Evolutionary conservation across 345 rosid species (phyloP).

Genomic region (Brassica incana): DNA sequence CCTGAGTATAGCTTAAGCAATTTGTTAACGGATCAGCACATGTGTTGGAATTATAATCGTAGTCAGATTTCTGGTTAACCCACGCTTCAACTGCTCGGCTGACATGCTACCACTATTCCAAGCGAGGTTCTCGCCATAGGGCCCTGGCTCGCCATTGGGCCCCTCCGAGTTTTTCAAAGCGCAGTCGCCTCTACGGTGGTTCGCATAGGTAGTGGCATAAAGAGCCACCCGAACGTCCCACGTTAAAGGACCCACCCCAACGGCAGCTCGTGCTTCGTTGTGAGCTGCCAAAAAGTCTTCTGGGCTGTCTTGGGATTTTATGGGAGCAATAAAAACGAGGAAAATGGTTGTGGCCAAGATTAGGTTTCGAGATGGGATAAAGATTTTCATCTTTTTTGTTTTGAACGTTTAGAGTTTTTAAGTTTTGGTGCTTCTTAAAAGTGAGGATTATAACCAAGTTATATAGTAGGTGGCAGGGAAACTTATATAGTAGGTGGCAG

Average conservation of each 20-base stretch:
- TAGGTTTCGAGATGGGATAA: conserved; percentile 14
- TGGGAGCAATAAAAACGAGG: conserved; percentile 15
- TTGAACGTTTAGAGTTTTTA: neutral
- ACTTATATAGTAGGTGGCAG: conserved; percentile 23
- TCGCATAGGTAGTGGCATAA: conserved; percentile 45
- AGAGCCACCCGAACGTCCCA: conserved; percentile 49
- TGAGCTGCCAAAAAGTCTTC: conserved; percentile 50
- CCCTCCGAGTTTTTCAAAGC: conserved; percentile 45
- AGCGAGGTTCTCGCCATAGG: conserved; percentile 63
- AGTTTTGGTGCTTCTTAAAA: neutral
- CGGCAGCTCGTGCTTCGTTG: conserved; percentile 49
- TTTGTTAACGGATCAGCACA: conserved; percentile 36
- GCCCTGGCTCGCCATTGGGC: neutral
- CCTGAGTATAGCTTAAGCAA: conserved; percentile 70
- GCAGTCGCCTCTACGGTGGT: conserved; percentile 40
- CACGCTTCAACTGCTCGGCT: conserved; percentile 55
- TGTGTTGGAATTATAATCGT: conserved; percentile 49
- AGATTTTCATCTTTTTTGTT: conserved; percentile 17
- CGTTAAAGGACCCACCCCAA: conserved; percentile 46
- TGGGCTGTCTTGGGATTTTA: conserved; percentile 41
- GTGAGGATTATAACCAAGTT: conserved; percentile 1
- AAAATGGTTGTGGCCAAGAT: conserved; percentile 20
- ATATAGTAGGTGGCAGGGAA: conserved; percentile 19
- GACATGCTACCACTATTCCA: conserved; percentile 40
- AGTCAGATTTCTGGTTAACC: conserved; percentile 50